These are phyloP conservation scores for Cardiospermum halicacabum DNA, from an alignment of 345 rosid genomes.

Conservation along the genomic window DNA sequence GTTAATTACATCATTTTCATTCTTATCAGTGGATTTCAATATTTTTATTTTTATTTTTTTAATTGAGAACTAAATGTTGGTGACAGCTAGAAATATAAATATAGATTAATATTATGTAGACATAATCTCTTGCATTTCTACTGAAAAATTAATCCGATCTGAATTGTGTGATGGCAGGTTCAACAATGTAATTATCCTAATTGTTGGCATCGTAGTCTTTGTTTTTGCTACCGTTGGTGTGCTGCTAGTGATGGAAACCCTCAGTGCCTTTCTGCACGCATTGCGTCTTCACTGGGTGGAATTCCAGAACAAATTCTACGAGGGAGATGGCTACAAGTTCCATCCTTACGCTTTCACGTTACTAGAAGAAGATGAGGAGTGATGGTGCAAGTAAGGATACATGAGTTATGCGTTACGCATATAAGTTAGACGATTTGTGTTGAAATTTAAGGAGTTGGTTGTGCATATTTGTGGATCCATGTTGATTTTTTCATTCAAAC, in stretches of 20 bases:
- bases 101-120: background rate
- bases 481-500: conserved; percentile 32
- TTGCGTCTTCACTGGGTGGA: conserved; percentile 99
- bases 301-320: conserved; percentile 93
- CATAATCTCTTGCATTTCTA: background rate
- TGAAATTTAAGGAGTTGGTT: background rate
- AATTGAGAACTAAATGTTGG: background rate
- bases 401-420: background rate
- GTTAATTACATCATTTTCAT: conserved; percentile 14
- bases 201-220: conserved; percentile 66
- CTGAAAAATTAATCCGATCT: conserved; percentile 8
- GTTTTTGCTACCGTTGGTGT: conserved; percentile 86
- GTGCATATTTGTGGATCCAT: conserved; percentile 23
- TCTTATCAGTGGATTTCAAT: background rate
- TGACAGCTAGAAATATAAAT: background rate
- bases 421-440: conserved; percentile 9
- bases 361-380: conserved; percentile 52
- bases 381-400: no score
- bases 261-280: conserved; percentile 92
- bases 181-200: conserved; percentile 67
- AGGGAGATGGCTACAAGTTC: conserved; percentile 94
- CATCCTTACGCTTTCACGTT: conserved; percentile 65
- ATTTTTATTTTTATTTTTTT: background rate
- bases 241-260: conserved; percentile 94
- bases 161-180: conserved; percentile 35